These are phyloP conservation scores for Rhodotorula sp. DNA, from an alignment of 1,284 basidiomycete species.

Conservation along the genomic window DNA sequence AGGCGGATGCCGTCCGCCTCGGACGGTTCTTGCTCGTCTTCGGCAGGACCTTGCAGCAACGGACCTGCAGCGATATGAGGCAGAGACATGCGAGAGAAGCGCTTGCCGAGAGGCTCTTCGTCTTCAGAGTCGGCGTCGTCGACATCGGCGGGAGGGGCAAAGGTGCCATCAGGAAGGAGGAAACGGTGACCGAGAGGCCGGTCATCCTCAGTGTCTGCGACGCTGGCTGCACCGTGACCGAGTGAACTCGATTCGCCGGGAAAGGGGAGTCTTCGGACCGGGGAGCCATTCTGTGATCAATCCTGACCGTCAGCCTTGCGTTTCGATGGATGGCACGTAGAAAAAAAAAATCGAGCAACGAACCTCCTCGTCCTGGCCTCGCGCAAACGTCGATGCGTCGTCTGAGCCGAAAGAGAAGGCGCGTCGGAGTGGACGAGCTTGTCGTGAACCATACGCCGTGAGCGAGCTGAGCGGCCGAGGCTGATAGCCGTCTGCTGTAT, in stretches of 20 bases:
- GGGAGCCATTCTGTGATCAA: background rate
- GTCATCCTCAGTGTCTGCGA: conserved; percentile 11
- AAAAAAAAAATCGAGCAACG: too few species aligned
- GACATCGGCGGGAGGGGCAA: background rate
- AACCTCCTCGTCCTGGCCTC: background rate
- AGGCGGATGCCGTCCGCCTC: background rate
- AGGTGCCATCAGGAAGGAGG: background rate
- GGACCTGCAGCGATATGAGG: background rate
- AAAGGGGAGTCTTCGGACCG: conserved; percentile 8
- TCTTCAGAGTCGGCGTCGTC: conserved; percentile 9
- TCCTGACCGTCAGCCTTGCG: background rate
- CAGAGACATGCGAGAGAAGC: conserved; percentile 3
- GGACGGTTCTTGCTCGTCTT: background rate
- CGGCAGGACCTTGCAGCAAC: background rate
- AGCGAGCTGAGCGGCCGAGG: conserved; percentile 16
- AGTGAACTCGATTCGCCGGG: conserved; percentile 22
- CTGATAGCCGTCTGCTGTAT: background rate
- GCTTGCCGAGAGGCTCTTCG: conserved; percentile 12
- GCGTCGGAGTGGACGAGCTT: background rate
- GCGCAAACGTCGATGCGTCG: background rate
- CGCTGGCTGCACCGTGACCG: conserved; percentile 9
- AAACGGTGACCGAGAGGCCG: conserved; percentile 3
- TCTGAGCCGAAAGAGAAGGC: background rate
- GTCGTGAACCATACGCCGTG: too few species aligned
- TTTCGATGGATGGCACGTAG: too few species aligned